Percentiles rank a stretch among this genome's conserved stretches.
These are phyloP conservation scores for Termitomyces sp. DNA, from an alignment of 768 basidiomycete genomes.

Conservation along the genomic window DNA sequence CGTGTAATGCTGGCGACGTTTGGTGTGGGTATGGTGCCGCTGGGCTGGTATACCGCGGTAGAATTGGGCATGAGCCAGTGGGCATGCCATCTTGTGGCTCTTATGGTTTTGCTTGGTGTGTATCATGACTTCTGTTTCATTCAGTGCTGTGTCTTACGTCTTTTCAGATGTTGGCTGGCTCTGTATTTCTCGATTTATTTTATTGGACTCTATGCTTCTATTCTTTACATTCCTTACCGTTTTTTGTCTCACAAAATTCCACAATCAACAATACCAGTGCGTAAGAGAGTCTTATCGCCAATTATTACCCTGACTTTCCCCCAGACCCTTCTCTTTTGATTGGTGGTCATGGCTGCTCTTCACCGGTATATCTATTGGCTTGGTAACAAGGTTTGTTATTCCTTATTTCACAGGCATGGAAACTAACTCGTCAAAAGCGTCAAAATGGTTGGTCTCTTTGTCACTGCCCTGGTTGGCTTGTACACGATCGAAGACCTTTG, in stretches of 20 bases:
- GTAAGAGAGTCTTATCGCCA: constrained; percentile 20
- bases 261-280: constrained; percentile 93
- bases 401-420: neutral
- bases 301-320: constrained; percentile 4
- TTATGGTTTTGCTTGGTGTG: constrained; percentile 91
- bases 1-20: constrained; percentile 91
- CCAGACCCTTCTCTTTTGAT: constrained; percentile 86
- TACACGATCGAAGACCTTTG: constrained; percentile 98
- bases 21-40: constrained; percentile 91
- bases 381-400: constrained; percentile 72
- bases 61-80: constrained; percentile 89
- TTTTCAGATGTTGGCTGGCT: constrained; percentile 91
- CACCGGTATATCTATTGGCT: constrained; percentile 93
- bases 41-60: constrained; percentile 95
- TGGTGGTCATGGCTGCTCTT: constrained; percentile 97
- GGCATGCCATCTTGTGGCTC: constrained; percentile 86
- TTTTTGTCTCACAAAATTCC: constrained; percentile 92
- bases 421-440: constrained; percentile 45
- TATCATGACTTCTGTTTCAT: constrained; percentile 4
- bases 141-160: neutral
- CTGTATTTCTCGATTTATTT: constrained; percentile 93
- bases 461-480: constrained; percentile 88
- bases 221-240: constrained; percentile 98
- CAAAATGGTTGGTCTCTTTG: constrained; percentile 95
- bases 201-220: constrained; percentile 97